Conservation (phyloP, 345 rosid species). For the Luvunga scandens region DNA sequence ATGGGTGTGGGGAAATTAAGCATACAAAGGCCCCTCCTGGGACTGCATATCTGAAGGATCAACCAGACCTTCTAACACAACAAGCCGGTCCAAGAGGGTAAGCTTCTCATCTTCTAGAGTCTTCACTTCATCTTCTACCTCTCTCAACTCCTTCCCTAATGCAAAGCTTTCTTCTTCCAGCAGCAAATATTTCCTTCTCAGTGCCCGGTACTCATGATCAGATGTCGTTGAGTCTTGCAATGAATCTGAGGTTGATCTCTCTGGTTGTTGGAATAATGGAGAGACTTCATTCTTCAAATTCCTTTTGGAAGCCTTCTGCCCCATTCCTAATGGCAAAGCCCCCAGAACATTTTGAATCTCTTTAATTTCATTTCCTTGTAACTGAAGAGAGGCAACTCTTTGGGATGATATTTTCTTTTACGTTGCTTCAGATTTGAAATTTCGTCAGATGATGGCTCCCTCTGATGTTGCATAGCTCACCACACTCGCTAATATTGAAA, state of each 20-base stretch:
- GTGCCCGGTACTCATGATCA: conserved; percentile 60
- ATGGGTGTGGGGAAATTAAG: neutral
- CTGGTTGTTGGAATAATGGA: conserved; percentile 50
- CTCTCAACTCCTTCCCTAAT: conserved; percentile 60
- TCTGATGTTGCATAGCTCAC: conserved; percentile 53
- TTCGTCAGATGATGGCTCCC: conserved; percentile 47
- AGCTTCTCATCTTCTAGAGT: conserved; percentile 75
- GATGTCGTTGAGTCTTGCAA: conserved; percentile 56
- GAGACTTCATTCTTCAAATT: conserved; percentile 41
- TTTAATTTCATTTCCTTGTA: conserved; percentile 30
- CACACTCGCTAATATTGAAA: neutral
- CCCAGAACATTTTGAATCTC: conserved; percentile 30
- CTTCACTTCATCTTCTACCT: conserved; percentile 60
- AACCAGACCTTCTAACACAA: conserved; percentile 86
- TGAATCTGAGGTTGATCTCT: conserved; percentile 68
- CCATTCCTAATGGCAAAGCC: conserved; percentile 22
- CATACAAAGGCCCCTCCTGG: conserved; percentile 11
- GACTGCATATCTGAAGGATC: conserved; percentile 53
- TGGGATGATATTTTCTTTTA: conserved; percentile 43
- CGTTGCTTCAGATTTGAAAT: conserved; percentile 31
- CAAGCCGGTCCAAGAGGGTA: conserved; percentile 76
- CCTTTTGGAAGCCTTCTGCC: conserved; percentile 41
- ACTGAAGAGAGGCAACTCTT: conserved; percentile 34
- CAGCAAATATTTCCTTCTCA: conserved; percentile 69
- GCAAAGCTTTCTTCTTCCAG: conserved; percentile 74